Evolutionary conservation across 1,284 basidiomycete genomes (phyloP), one percentile per base, ranked within the genome.

Genomic region (Vanrija humicola): DNA sequence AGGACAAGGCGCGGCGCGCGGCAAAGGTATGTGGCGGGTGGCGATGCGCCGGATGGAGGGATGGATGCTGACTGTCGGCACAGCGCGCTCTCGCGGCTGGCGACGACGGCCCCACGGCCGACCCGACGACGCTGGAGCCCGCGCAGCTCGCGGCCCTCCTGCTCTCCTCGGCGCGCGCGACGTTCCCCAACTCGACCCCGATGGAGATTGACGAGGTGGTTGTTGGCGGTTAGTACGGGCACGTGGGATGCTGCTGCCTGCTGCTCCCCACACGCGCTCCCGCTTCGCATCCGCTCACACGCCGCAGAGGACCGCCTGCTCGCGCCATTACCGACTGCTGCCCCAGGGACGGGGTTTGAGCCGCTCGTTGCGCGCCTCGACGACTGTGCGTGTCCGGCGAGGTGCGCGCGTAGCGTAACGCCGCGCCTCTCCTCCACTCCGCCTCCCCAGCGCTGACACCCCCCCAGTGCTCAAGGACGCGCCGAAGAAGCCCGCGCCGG

Each of bases 161-260:
- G 10, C 65, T 72, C 14, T 44, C 59, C 0, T 68, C 66, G 0
- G 64, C 67, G 28, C 54, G 67, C n/a, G 69, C 71, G 39, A 64
- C 70, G 5, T 70, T 66, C 50, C 66, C 70, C 3, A 58, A 66
- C 9, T 65, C 68, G 7, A 69, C 65, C 16, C 55, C 66, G 16
- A 74, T 77, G 64, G 75, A 77, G 61, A 61, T 77, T 39, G 71
- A 70, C 6, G 74, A 76, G 48, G 49, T 70, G 16, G 54, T 56
- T 6, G 63, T 74, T 12, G 65, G 68, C 6, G 52, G 69, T 67
- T 38, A 40, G 67, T 58, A 21, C 23, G 49, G 50, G 29, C 54
- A 46, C 25, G 46, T 55, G 9, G 21, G 21, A 23, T 23, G 21
- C 21, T 5, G 21, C 21, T 23, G 5, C 21, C 21, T 23, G 21